These are phyloP conservation scores for Botrytis squamosa DNA, from an alignment of 2,329 filamentous ascomycete genomes.

Conservation along the genomic window DNA sequence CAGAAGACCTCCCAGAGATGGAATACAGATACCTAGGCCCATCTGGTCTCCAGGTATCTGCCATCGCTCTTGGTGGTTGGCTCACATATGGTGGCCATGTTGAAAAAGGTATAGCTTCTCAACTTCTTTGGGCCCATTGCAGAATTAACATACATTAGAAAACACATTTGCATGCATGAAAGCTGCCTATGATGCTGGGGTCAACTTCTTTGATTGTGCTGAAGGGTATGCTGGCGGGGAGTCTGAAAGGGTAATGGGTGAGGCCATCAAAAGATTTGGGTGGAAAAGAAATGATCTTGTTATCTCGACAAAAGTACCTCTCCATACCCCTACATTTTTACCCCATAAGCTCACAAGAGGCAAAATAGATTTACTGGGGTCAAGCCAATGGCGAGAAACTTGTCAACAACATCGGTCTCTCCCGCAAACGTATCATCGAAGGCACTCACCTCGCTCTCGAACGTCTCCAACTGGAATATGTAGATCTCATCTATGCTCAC, in stretches of 20 bases:
- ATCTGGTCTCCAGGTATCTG: slow-evolving; percentile 71
- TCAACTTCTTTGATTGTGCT: slow-evolving; percentile 59
- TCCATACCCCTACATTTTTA: neutral
- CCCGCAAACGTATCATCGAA: slow-evolving; percentile 68
- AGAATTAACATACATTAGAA: slow-evolving; percentile 42
- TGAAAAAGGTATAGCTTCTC: slow-evolving; percentile 52
- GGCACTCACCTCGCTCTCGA: slow-evolving; percentile 59
- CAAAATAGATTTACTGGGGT: slow-evolving; percentile 61
- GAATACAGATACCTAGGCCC: slow-evolving; percentile 70
- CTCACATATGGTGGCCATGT: slow-evolving; percentile 75
- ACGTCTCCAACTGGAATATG: slow-evolving; percentile 55
- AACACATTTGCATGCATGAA: slow-evolving; percentile 61
- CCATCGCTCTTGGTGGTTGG: slow-evolving; percentile 70
- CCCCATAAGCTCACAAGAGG: slow-evolving; percentile 13
- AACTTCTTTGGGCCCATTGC: neutral
- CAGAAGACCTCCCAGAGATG: slow-evolving; percentile 54
- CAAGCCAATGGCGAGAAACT: slow-evolving; percentile 57
- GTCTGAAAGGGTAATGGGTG: slow-evolving; percentile 54
- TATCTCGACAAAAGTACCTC: slow-evolving; percentile 52
- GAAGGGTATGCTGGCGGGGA: slow-evolving; percentile 54
- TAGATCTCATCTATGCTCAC: slow-evolving; percentile 69
- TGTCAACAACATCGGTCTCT: slow-evolving; percentile 66
- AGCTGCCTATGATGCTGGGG: slow-evolving; percentile 55
- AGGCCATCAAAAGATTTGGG: slow-evolving; percentile 55
- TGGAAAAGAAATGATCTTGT: slow-evolving; percentile 59